These are phyloP conservation scores for Cladophialophora exuberans DNA, from an alignment of 2,329 filamentous ascomycete species.

Conservation along the genomic window DNA sequence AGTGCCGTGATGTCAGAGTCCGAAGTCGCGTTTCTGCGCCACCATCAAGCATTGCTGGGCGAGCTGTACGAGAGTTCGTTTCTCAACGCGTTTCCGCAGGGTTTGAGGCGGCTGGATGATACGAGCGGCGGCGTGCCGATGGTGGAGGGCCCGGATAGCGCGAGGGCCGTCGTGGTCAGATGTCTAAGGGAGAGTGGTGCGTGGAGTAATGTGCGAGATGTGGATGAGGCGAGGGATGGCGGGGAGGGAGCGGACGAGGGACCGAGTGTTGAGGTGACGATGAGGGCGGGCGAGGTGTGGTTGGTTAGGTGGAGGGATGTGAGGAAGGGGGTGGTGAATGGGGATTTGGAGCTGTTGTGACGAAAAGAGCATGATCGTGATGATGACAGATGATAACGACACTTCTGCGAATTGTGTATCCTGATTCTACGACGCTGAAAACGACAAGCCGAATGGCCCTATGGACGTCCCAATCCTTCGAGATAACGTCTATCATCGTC, in stretches of 20 bases:
- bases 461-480: background rate
- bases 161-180: conserved; percentile 82
- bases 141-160: conserved; percentile 84
- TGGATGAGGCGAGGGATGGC: conserved; percentile 14
- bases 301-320: conserved; percentile 77
- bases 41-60: conserved; percentile 82
- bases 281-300: conserved; percentile 65
- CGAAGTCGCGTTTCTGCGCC: conserved; percentile 79
- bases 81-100: conserved; percentile 75
- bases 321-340: conserved; percentile 53
- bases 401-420: no score
- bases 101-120: conserved; percentile 85
- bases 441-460: background rate
- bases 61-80: conserved; percentile 86
- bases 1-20: conserved; percentile 64
- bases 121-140: conserved; percentile 82
- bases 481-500: no score
- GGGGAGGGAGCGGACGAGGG: conserved; percentile 30
- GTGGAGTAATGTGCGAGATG: conserved; percentile 30
- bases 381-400: no score
- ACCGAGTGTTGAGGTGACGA: conserved; percentile 39
- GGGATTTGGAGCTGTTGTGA: conserved; percentile 50
- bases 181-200: conserved; percentile 42
- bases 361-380: background rate
- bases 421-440: background rate